Evolutionary conservation across 208 protist genomes (phyloP).

Genomic region (Leishmania major): DNA sequence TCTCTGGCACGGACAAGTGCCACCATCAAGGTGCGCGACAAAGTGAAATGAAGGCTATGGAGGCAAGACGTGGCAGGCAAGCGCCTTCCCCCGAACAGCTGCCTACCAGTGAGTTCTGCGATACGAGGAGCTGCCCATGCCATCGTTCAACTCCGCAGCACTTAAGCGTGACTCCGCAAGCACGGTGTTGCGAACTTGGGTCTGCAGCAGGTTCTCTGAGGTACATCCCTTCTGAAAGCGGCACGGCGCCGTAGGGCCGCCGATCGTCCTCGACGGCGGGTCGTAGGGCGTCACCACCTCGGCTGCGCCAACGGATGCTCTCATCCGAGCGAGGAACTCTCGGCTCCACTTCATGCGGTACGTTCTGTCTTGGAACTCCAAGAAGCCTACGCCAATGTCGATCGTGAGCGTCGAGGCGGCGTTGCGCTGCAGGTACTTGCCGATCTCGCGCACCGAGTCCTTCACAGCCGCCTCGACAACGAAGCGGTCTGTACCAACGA

Average conservation of each 20-base stretch:
- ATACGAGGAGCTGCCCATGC: slow-evolving; percentile 61
- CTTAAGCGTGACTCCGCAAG: slow-evolving; percentile 62
- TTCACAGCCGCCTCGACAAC: slow-evolving; percentile 76
- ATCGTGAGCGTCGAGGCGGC: slow-evolving; percentile 55
- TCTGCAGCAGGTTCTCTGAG: slow-evolving; percentile 38
- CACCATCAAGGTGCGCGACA: neutral
- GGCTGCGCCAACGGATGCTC: slow-evolving; percentile 33
- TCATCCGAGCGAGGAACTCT: slow-evolving; percentile 52
- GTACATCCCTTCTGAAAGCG: slow-evolving; percentile 59
- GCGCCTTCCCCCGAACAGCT: too few species aligned
- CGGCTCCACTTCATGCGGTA: slow-evolving; percentile 83
- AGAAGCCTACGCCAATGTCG: slow-evolving; percentile 65
- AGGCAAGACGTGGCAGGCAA: neutral
- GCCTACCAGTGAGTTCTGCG: slow-evolving; percentile 60
- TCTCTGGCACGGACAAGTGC: neutral
- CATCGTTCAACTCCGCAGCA: slow-evolving; percentile 71
- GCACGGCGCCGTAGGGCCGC: slow-evolving; percentile 51
- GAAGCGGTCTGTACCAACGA: slow-evolving; percentile 58
- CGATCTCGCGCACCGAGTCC: slow-evolving; percentile 84
- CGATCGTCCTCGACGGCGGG: slow-evolving; percentile 65
- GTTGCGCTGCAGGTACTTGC: slow-evolving; percentile 83
- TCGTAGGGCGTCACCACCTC: slow-evolving; percentile 59
- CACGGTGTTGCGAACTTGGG: slow-evolving; percentile 42
- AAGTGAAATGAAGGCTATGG: neutral
- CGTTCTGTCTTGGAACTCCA: slow-evolving; percentile 71